Conservation (phyloP, 2,329 filamentous ascomycete genomes). For the Venturia pyrina region DNA sequence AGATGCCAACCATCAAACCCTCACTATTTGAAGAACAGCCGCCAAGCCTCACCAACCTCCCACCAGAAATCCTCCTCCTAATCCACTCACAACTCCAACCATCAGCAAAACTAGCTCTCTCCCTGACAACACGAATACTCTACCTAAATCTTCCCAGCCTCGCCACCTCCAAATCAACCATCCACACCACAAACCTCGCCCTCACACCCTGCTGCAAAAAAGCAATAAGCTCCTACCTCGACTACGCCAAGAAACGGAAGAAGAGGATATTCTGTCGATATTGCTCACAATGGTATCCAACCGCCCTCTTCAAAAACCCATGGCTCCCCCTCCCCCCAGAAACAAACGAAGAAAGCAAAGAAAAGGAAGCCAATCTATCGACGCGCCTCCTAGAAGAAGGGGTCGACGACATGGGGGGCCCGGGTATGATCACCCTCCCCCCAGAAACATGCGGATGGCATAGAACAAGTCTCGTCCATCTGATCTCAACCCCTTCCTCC, state of each 20-base stretch:
- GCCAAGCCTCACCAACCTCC: conserved; percentile 20
- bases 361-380: not conserved
- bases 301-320: conserved; percentile 21
- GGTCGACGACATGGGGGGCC: not conserved
- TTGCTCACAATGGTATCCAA: conserved; percentile 23
- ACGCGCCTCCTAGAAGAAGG: not conserved
- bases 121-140: conserved; percentile 25
- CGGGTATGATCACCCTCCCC: not conserved
- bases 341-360: not conserved
- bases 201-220: conserved; percentile 21
- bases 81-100: conserved; percentile 26
- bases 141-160: conserved; percentile 20
- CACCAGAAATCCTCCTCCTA: conserved; percentile 24
- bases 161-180: conserved; percentile 14
- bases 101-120: conserved; percentile 28
- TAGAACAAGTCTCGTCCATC: not conserved
- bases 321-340: conserved; percentile 16
- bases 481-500: not conserved
- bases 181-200: conserved; percentile 15
- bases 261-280: conserved; percentile 21
- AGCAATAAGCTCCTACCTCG: conserved; percentile 22
- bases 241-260: conserved; percentile 13
- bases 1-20: not conserved
- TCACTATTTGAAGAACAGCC: not conserved
- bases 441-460: not conserved